phyloP scores from a whole-genome alignment of 768 basidiomycete genomes.

The Lenzites betulinus region DNA sequence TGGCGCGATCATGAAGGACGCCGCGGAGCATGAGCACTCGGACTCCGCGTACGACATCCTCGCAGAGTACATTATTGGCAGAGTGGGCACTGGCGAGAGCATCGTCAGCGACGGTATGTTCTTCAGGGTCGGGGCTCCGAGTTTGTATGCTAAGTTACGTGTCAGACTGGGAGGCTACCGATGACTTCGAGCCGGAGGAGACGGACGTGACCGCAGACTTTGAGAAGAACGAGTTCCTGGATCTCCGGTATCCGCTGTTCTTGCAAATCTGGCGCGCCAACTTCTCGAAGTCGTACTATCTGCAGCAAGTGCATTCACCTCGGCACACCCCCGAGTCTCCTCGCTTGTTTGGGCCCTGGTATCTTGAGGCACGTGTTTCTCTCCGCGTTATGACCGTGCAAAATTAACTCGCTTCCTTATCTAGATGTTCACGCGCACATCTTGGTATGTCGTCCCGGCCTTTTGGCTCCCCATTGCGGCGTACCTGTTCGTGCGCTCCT shows the following conservation, averaged over 20 bases:
- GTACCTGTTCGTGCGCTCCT: slow-evolving; percentile 81
- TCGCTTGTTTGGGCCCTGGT: slow-evolving; percentile 78
- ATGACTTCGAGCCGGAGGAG: slow-evolving; percentile 90
- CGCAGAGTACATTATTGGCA: slow-evolving; percentile 84
- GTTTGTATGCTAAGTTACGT: slow-evolving; percentile 3
- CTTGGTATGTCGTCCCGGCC: slow-evolving; percentile 92
- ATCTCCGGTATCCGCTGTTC: slow-evolving; percentile 82
- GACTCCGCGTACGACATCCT: slow-evolving; percentile 91
- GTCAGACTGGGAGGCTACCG: slow-evolving; percentile 85
- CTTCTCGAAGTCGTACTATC: slow-evolving; percentile 94
- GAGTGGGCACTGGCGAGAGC: slow-evolving; percentile 71
- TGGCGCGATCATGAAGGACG: slow-evolving; percentile 77
- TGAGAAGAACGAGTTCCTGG: slow-evolving; percentile 88
- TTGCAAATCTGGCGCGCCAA: slow-evolving; percentile 86
- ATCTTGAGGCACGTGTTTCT: slow-evolving; percentile 66
- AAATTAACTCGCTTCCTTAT: no score
- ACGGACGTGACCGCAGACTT: slow-evolving; percentile 83
- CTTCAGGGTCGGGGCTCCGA: background rate
- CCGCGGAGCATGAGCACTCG: slow-evolving; percentile 83
- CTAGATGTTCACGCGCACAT: slow-evolving; percentile 81
- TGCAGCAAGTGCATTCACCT: slow-evolving; percentile 96
- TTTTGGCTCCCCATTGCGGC: slow-evolving; percentile 88
- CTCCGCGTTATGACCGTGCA: no score
- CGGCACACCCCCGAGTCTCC: slow-evolving; percentile 84
- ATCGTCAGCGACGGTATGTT: slow-evolving; percentile 78